These are phyloP conservation scores for Coemansia sp. DNA, from an alignment of 192 early-diverging fungal species.

Conservation along the genomic window DNA sequence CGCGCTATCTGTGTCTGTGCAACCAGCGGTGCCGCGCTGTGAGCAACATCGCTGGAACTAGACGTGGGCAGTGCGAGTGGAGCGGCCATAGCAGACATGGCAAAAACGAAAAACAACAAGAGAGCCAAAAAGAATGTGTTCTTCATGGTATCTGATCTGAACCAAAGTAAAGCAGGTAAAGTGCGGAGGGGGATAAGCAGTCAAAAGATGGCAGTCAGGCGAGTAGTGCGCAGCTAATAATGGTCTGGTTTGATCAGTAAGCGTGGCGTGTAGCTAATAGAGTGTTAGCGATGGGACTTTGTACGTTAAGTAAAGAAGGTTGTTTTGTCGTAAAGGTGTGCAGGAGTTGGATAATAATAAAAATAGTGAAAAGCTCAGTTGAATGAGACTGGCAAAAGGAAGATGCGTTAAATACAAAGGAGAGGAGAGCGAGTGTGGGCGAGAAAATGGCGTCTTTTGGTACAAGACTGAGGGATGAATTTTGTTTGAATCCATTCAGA, in stretches of 20 bases:
- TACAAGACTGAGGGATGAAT: no score
- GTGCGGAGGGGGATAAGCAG: not conserved
- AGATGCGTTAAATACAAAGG: not conserved
- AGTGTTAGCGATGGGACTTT: not conserved
- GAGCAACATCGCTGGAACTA: not conserved
- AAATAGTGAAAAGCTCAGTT: not conserved
- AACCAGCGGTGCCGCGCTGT: not conserved
- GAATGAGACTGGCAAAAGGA: not conserved
- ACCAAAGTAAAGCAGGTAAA: not conserved
- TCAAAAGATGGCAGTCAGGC: not conserved
- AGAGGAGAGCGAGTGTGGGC: not conserved
- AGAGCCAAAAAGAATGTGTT: constrained; percentile 4
- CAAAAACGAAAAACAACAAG: constrained; percentile 13
- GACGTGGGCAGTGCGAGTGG: not conserved
- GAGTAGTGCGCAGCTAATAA: not conserved
- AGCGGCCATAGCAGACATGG: constrained; percentile 10
- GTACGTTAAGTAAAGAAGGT: not conserved
- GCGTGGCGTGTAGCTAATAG: no score
- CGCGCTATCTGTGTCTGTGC: not conserved
- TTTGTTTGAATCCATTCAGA: not conserved
- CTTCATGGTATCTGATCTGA: constrained; percentile 16
- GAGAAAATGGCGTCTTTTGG: not conserved
- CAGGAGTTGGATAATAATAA: not conserved
- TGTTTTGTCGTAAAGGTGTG: not conserved
- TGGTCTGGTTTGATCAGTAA: not conserved